Evolutionary conservation across 257 asterid genomes (phyloP).

Genomic region (Solanum paucissectum): DNA sequence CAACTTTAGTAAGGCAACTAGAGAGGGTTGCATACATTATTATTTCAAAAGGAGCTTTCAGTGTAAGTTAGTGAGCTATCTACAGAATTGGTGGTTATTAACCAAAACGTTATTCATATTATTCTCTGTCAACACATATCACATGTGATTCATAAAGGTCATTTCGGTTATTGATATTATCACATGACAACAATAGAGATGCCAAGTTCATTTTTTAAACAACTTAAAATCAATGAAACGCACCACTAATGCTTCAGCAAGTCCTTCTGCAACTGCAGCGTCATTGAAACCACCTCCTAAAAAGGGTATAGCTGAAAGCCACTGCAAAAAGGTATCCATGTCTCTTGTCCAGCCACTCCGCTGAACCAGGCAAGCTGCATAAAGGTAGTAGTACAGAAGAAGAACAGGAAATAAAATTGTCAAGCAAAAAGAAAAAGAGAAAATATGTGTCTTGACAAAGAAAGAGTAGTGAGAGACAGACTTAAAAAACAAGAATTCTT

Average conservation of each 20-base stretch:
- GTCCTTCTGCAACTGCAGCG: slow-evolving; percentile 97
- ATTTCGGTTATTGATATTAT: not conserved
- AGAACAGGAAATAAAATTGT: not conserved
- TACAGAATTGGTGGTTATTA: not conserved
- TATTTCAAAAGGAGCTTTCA: not conserved
- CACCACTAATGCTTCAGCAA: slow-evolving; percentile 90
- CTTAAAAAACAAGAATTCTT: not conserved
- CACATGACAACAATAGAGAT: not conserved
- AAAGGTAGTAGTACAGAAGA: not conserved
- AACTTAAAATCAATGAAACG: slow-evolving; percentile 4
- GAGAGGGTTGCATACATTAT: not conserved
- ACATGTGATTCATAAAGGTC: not conserved
- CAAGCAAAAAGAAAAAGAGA: not conserved
- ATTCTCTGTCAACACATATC: not conserved
- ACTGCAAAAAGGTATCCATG: slow-evolving; percentile 67
- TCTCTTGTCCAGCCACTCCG: slow-evolving; percentile 95
- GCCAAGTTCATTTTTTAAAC: not conserved
- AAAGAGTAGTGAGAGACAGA: not conserved
- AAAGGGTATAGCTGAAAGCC: slow-evolving; percentile 83
- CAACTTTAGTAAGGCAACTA: not conserved
- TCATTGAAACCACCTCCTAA: slow-evolving; percentile 93
- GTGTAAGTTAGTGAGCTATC: not conserved
- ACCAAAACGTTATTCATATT: not conserved
- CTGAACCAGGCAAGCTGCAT: slow-evolving; percentile 73
- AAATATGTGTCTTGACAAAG: not conserved